These are phyloP conservation scores for Aphanomyces invadans DNA, from an alignment of 352 stramenopile species.

Conservation along the genomic window DNA sequence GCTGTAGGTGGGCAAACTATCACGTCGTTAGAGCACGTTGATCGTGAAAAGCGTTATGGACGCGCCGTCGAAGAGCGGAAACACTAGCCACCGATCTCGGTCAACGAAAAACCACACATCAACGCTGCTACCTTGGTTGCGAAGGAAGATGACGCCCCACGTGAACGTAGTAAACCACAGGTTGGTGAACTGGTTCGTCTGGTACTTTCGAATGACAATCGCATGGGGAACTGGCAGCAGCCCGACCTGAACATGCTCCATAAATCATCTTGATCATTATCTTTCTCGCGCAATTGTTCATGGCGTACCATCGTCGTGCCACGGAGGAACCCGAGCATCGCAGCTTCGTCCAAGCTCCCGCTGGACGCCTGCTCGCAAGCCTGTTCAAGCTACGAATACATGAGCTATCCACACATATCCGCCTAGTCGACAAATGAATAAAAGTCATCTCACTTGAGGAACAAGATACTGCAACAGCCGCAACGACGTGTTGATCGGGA, in stretches of 20 bases:
- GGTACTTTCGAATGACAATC: conserved; percentile 98
- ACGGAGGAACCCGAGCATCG: conserved; percentile 94
- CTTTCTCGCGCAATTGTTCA: no score
- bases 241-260: no score
- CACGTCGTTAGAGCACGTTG: conserved; percentile 63
- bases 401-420: neutral
- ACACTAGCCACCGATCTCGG: conserved; percentile 28
- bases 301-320: conserved; percentile 96
- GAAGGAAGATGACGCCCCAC: conserved; percentile 98
- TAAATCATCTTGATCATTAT: no score
- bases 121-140: conserved; percentile 74
- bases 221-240: conserved; percentile 94
- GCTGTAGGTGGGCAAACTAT: no score
- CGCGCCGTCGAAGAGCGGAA: conserved; percentile 95
- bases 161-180: conserved; percentile 99
- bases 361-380: conserved; percentile 58
- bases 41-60: conserved; percentile 95
- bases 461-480: conserved; percentile 92
- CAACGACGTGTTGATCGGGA: conserved; percentile 93
- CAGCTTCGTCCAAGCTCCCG: conserved; percentile 90
- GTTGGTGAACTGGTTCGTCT: conserved; percentile 97
- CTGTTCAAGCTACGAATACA: conserved; percentile 42
- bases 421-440: neutral
- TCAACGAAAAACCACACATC: neutral
- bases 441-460: conserved; percentile 53